Evolutionary conservation across 2,329 filamentous ascomycete species (phyloP).

Genomic region (Akanthomyces muscarius): DNA sequence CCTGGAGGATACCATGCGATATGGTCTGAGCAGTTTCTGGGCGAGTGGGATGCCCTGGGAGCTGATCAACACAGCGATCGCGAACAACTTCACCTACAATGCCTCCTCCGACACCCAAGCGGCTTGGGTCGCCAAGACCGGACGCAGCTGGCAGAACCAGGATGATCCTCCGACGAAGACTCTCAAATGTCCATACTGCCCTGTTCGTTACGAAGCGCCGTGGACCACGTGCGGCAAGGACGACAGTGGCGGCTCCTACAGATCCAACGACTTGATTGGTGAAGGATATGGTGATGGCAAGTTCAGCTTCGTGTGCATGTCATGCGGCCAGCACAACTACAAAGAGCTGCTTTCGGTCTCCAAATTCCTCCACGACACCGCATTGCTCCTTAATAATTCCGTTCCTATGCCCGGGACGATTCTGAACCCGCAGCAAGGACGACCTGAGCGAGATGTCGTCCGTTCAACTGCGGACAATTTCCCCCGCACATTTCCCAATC

Average conservation of each 20-base stretch:
- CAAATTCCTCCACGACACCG: constrained; percentile 57
- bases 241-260: constrained; percentile 40
- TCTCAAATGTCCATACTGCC: constrained; percentile 55
- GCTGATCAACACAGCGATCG: constrained; percentile 53
- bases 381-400: constrained; percentile 41
- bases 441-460: constrained; percentile 35
- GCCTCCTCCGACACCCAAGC: constrained; percentile 40
- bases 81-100: constrained; percentile 55
- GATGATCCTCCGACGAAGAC: constrained; percentile 46
- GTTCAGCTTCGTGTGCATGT: constrained; percentile 47
- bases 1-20: constrained; percentile 67
- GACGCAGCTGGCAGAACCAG: constrained; percentile 55
- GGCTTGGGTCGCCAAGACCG: constrained; percentile 46
- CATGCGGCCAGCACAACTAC: constrained; percentile 48
- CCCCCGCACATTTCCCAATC: constrained; percentile 53
- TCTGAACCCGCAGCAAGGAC: constrained; percentile 50
- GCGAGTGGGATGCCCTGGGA: constrained; percentile 63
- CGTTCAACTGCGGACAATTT: constrained; percentile 19
- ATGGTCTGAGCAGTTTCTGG: constrained; percentile 55
- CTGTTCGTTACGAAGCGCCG: constrained; percentile 37
- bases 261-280: constrained; percentile 35
- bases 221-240: constrained; percentile 55
- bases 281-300: constrained; percentile 58
- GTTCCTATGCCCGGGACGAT: constrained; percentile 66
- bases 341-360: constrained; percentile 55